Base-by-base conservation (phyloP, 1,284 basidiomycete genomes). In the Anthracocystis setariae region DNA sequence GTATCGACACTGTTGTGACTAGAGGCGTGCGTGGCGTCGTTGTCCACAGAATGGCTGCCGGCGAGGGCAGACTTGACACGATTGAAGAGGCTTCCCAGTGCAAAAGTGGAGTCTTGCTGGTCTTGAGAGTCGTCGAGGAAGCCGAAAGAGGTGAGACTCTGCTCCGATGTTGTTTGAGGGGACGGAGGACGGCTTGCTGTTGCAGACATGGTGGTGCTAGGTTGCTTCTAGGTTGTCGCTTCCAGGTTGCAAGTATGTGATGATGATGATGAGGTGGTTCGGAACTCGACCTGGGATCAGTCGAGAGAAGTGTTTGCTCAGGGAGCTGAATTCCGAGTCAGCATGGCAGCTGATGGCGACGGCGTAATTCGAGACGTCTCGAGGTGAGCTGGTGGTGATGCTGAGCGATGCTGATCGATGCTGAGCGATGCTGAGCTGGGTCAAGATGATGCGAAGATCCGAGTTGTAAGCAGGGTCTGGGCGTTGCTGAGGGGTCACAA, bases 61-160 rank as follows among this genome's bases (percentile, higher is more conserved):
- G 48, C 61, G n/a, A 80, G 60, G 12, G 76, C 80, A 5, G 67
- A 58, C 46, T 73, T 76, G 59, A 82, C 76, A 12, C 79, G 69
- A 32, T 60, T 72, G 40, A 82, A 73, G n/a, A 82, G 65, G 25
- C 57, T 60, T 20, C 74, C 62, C 18, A 80, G 73, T 3, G 72
- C 76, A 39, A 78, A 79, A 5, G 69, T 45, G 10, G 67, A 55
- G 18, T 79, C 65, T 2, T 63, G 62, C 12, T 57, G 46, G 23
- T 79, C 73, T 17, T 77, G 73, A 2, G 56, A 53, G 27, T 81
- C 77, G 43, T 74, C 50, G 10, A 82, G 70, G 25, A 82, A 77
- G 23, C 74, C 74, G 29, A 82, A 81, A 15, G 80, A 76, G 32
- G 66, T 73, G 42, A 73, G 37, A 15, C 65, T 60, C 8, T 58